Conservation (phyloP, 2,329 filamentous ascomycete species). For the Alternaria ventricosa region DNA sequence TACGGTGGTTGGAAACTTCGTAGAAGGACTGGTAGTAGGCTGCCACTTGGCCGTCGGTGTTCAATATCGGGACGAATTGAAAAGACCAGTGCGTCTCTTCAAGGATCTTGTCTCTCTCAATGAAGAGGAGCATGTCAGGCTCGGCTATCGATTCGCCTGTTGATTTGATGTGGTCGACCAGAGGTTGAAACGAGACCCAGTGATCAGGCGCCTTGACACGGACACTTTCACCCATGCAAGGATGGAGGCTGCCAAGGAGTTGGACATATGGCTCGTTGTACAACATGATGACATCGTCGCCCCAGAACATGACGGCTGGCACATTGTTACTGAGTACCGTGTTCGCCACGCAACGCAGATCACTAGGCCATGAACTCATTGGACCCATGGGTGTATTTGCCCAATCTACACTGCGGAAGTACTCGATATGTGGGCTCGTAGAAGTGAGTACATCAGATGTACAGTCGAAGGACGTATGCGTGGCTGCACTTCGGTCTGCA, state of each 20-base stretch:
- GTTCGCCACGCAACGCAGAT: slow-evolving; percentile 77
- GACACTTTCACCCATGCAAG: slow-evolving; percentile 66
- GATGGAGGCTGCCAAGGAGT: slow-evolving; percentile 46
- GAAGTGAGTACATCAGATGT: slow-evolving; percentile 16
- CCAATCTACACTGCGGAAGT: slow-evolving; percentile 75
- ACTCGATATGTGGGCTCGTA: slow-evolving; percentile 64
- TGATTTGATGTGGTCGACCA: slow-evolving; percentile 30
- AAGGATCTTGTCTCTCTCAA: slow-evolving; percentile 69
- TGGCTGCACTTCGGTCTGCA: too few species aligned
- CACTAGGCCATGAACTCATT: slow-evolving; percentile 71
- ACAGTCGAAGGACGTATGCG: slow-evolving; percentile 20
- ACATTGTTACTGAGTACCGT: slow-evolving; percentile 65
- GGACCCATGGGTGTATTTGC: slow-evolving; percentile 72
- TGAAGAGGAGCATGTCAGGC: slow-evolving; percentile 75
- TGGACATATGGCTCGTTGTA: slow-evolving; percentile 49
- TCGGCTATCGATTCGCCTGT: slow-evolving; percentile 31
- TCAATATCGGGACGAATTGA: slow-evolving; percentile 76
- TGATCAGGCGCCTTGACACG: slow-evolving; percentile 75
- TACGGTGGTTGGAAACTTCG: slow-evolving; percentile 69
- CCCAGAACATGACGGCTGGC: slow-evolving; percentile 70
- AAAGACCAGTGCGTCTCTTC: slow-evolving; percentile 83
- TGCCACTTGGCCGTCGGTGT: slow-evolving; percentile 70
- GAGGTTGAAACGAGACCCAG: slow-evolving; percentile 46
- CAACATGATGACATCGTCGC: slow-evolving; percentile 44
- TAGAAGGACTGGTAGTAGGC: slow-evolving; percentile 79